Base-by-base conservation (phyloP, 2,329 filamentous ascomycete genomes). In the Tolypocladium amazonense region DNA sequence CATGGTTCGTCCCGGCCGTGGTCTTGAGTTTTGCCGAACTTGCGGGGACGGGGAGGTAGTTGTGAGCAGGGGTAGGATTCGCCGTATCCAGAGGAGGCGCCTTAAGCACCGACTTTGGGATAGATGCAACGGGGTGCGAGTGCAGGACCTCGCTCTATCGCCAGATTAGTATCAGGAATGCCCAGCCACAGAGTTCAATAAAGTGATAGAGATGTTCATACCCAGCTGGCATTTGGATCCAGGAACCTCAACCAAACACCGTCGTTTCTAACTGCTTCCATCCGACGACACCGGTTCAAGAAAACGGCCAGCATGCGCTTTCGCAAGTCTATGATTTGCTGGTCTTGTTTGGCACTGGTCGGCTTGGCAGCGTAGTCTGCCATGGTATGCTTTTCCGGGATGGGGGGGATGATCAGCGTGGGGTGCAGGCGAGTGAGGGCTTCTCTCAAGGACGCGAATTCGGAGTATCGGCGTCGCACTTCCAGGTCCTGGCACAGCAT, bases 361-460 rank as follows among this genome's bases (percentile, higher is more conserved):
- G 95, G 94, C 68, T 96, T 97, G 35, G 95, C 92, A 20, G 94
- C 94, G 71, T 99, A 99, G 73, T 99, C 94, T 62, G 93, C 93
- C 88, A 99, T 96, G 54, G 92, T 94, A 74, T 99, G 94, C 75
- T 99, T 99, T 76, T 99, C 95, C 27, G 94, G 94, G 68, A 99
- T 99, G 3, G 94, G 94, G 9, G 94, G 95, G 58, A 99, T 89
- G 68, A 99, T 89, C 50, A 99, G 82, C 0, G 94, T 99, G 9
- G 95, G 94, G 71, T 99, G 95, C 63, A 99, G 82, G 67, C 89
- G 89, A 55, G 92, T 92, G 35, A 99, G 82, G 3, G 93, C 93
- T 68, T 92, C 88, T 68, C 94, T 85, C 60, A 99, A 78, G 20
- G 93, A 96, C 41, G 90, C 89, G 70, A 99, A 99, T 73, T 99